Evolutionary conservation across 345 rosid species (phyloP), one percentile per base, ranked within the genome.

Genomic region (Brassica incana): DNA sequence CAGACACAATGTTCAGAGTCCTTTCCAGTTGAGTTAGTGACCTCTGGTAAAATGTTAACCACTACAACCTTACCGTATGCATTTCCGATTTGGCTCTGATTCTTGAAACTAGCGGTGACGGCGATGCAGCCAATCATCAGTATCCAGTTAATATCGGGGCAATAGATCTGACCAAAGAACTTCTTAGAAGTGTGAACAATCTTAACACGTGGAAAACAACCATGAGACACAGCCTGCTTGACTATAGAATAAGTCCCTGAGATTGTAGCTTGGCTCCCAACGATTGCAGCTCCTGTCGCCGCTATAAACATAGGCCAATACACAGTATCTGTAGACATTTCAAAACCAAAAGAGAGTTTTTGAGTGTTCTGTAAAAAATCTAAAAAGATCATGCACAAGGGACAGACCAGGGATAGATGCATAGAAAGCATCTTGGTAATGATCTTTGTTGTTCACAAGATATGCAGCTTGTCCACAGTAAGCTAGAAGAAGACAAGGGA

Each of bases 391-490:
- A 40, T 40, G 45, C 50, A 43, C 50, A 8, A 73, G 62, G 45
- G 56, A 60, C 88, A 77, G 70, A 91, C 99, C 83, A 18, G 99
- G 99, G 60, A 95, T 95, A 67, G 99, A 95, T 48, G 87, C 90
- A 78, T 91, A 95, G 84, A 95, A 95, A 5, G 85, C 92, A 75
- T 95, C 94, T 8, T 27, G 15, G 33, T 84, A 92, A 74, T 91
- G 94, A 1, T 87, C 88, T 35, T 0, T 67, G 70, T 93, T 48
- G 9, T 77, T 77, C 86, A 89, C 75, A 72, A 95, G 96, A 78
- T 93, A 95, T 23, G 99, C 97, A 62, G 99, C 99, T 84, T 95
- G 99, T 74, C 99, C 99, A 10, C 91, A 82, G 75, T 95, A 95
- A 9, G 99, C 97, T 77, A 91, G 82, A 76, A 95, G 94, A 84